Percentiles rank a stretch among this genome's conserved stretches.
Conservation (phyloP, 768 basidiomycete genomes). For the Auricularia cornea region DNA sequence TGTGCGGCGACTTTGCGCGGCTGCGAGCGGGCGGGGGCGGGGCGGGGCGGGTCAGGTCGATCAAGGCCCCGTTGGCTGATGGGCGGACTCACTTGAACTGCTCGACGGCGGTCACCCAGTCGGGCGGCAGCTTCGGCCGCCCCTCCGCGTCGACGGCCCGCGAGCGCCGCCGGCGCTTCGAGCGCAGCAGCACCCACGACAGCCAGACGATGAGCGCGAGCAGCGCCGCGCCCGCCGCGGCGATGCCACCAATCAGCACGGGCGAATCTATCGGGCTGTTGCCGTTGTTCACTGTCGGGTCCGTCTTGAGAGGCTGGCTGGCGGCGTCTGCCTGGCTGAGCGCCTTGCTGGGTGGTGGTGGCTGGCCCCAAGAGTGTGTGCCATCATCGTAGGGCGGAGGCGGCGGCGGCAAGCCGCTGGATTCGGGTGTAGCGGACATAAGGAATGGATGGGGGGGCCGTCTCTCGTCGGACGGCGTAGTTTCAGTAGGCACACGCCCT, state of each 20-base stretch:
- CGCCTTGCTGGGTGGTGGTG: too few relatives aligned
- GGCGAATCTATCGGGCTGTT: conserved; percentile 12
- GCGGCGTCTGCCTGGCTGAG: not conserved
- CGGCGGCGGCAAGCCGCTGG: too few relatives aligned
- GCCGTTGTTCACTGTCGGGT: not conserved
- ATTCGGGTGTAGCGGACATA: too few relatives aligned
- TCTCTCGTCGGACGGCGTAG: too few relatives aligned
- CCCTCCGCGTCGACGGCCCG: not conserved
- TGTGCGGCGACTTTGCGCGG: conserved; percentile 1
- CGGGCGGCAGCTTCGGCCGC: not conserved
- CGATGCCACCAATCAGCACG: conserved; percentile 44
- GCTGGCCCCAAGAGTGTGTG: too few relatives aligned
- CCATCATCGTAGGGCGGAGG: too few relatives aligned
- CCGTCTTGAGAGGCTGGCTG: not conserved
- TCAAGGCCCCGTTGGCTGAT: not conserved
- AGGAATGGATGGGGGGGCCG: too few relatives aligned
- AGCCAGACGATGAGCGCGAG: conserved; percentile 37
- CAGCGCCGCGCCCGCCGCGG: conserved; percentile 34
- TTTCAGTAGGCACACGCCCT: not conserved
- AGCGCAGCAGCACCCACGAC: conserved; percentile 30
- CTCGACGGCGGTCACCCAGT: not conserved
- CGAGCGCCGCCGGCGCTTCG: conserved; percentile 25
- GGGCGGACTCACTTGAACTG: not conserved
- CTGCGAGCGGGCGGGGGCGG: not conserved
- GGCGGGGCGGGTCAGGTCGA: not conserved